Percentiles rank a stretch among this genome's conserved stretches.
Conservation (phyloP, 768 basidiomycete genomes). For the Myochromella boudieri region DNA sequence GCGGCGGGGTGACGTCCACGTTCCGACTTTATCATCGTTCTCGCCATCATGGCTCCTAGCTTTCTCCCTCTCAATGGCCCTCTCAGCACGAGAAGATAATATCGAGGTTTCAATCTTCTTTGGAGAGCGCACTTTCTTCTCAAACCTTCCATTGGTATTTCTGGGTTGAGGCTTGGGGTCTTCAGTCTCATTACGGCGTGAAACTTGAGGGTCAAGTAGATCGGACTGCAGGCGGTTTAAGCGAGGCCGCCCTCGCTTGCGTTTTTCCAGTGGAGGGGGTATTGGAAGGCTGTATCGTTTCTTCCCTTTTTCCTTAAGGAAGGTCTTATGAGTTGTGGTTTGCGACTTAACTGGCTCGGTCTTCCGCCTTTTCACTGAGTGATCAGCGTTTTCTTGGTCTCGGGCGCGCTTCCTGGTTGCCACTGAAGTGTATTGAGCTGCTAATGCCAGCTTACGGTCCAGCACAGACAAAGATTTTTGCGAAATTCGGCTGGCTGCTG, state of each 20-base stretch:
- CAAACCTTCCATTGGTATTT: conserved; percentile 65
- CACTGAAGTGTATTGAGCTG: conserved; percentile 28
- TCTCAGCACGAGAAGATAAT: conserved; percentile 35
- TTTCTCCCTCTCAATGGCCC: conserved; percentile 41
- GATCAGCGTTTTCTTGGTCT: conserved; percentile 33
- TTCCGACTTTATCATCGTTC: conserved; percentile 13
- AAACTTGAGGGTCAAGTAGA: not conserved
- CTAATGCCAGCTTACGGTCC: conserved; percentile 55
- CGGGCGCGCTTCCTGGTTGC: conserved; percentile 30
- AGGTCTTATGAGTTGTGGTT: conserved; percentile 23
- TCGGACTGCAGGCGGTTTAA: conserved; percentile 27
- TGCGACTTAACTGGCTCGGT: conserved; percentile 33
- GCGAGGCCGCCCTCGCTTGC: conserved; percentile 43
- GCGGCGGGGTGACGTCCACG: conserved; percentile 19
- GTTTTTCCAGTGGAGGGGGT: conserved; percentile 23
- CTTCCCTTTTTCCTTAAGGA: conserved; percentile 8
- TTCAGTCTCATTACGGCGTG: conserved; percentile 18
- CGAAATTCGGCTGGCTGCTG: conserved; percentile 46
- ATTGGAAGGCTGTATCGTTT: conserved; percentile 17
- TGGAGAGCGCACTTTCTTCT: conserved; percentile 52
- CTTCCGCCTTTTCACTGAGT: conserved; percentile 50
- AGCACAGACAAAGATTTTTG: conserved; percentile 48
- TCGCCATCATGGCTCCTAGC: conserved; percentile 23
- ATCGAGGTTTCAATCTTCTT: conserved; percentile 28
- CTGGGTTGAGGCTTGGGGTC: conserved; percentile 51